Evolutionary conservation across 2,329 filamentous ascomycete species (phyloP), one percentile per base, ranked within the genome.

Genomic region (Colletotrichum lini): DNA sequence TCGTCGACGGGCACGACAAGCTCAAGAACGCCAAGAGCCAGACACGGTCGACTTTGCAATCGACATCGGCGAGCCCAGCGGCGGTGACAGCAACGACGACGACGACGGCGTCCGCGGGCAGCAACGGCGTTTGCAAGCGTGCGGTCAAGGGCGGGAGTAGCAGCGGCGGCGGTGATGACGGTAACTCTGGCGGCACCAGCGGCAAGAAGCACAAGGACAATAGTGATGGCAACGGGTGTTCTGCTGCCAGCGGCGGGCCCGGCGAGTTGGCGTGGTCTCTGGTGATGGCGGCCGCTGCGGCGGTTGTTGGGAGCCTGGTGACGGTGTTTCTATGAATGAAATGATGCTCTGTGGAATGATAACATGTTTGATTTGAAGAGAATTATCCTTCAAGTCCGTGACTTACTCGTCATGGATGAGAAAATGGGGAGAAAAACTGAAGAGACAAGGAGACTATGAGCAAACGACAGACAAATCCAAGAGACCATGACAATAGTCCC

Each of bases 81-180:
- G 30, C 67, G 13, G 53, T 57, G 2, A 42, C 64, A 35, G 44
- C 53, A 0, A 63, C 44, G 30, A 30, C 30, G 30, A 30, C 30
- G 30, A 30, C 30, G 7, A 9, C 30, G 7, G 30, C 30, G 13
- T 50, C 59, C 1, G 52, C 42, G 21, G 16, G n/a, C 50, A 13
- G 40, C 64, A 59, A 47, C 47, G n/a, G 59, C 1, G 5, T 57
- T 12, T 72, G 69, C 54, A 72, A 72, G 60, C 60, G 69, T 42
- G 54, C 59, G 9, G 47, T 13, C 18, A 68, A 63, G 16, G 45
- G 30, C 5, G 38, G 49, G 26, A 49, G 58, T 1, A 26, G 18
- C 15, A 21, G 40, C 35, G 21, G 35, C 21, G 15, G 35, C 38
- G 54, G 45, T 21, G 61, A 47, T 2, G 30, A 30, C 30, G 30